Evolutionary conservation across 352 stramenopile genomes (phyloP).

Genomic region (Pythium plurisporium): DNA sequence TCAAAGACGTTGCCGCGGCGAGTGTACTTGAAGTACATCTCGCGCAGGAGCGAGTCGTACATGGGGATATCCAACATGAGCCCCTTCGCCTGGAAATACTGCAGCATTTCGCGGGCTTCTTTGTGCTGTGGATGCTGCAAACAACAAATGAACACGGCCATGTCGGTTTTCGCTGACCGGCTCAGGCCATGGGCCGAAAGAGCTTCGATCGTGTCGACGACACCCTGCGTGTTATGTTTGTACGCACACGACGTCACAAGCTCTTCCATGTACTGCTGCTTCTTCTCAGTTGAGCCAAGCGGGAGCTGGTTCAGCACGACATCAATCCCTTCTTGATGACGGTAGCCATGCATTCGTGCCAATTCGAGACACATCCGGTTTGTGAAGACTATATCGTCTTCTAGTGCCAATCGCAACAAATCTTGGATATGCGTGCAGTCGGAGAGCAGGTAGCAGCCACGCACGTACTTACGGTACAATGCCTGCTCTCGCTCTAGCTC

Average conservation of each 20-base stretch:
- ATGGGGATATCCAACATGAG: conserved; percentile 52
- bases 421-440: conserved; percentile 57
- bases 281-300: conserved; percentile 26
- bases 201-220: conserved; percentile 42
- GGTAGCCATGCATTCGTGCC: conserved; percentile 57
- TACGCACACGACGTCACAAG: conserved; percentile 67
- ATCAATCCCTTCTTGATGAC: conserved; percentile 44
- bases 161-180: conserved; percentile 54
- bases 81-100: conserved; percentile 37
- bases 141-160: conserved; percentile 58
- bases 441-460: conserved; percentile 55
- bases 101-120: conserved; percentile 35
- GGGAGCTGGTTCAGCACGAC: conserved; percentile 42
- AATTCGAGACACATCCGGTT: conserved; percentile 63
- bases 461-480: conserved; percentile 72
- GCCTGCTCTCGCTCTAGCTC: conserved; percentile 39
- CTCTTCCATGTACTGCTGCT: conserved; percentile 54
- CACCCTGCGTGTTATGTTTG: conserved; percentile 48
- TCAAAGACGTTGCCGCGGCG: conserved; percentile 52
- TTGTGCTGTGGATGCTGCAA: conserved; percentile 38
- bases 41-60: conserved; percentile 65
- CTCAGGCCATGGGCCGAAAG: conserved; percentile 40
- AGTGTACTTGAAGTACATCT: conserved; percentile 80
- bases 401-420: conserved; percentile 37
- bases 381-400: conserved; percentile 53